Evolutionary conservation across 768 basidiomycete genomes (phyloP).

Genomic region (Nidularia sp.): DNA sequence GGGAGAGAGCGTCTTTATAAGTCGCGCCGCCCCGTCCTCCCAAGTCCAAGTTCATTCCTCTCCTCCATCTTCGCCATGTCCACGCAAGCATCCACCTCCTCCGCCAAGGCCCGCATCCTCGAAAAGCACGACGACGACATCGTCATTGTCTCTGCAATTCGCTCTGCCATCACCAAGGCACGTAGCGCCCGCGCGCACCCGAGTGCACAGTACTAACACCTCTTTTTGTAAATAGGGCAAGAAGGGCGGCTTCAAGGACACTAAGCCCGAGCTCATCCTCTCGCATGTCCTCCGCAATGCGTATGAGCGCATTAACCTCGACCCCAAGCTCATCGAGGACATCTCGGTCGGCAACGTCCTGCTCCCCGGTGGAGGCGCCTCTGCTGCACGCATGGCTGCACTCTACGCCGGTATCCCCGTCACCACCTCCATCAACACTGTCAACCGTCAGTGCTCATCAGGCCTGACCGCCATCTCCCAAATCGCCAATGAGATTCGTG

Average conservation of each 20-base stretch:
- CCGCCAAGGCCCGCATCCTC: constrained; percentile 57
- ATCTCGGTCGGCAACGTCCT: constrained; percentile 87
- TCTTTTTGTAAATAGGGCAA: constrained; percentile 43
- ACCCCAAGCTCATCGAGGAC: constrained; percentile 82
- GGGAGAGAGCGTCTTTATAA: no score
- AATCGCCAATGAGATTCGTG: constrained; percentile 75
- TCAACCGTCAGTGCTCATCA: constrained; percentile 90
- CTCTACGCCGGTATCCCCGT: constrained; percentile 83
- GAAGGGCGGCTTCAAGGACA: constrained; percentile 92
- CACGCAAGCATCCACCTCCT: constrained; percentile 22
- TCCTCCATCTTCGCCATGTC: constrained; percentile 22
- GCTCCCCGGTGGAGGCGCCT: constrained; percentile 81
- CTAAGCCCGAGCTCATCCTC: constrained; percentile 77
- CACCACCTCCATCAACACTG: constrained; percentile 69
- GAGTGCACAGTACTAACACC: constrained; percentile 3
- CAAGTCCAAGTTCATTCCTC: neutral
- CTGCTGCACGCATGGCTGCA: constrained; percentile 80
- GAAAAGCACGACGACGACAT: constrained; percentile 81
- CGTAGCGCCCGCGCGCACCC: constrained; percentile 8
- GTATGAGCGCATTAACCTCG: constrained; percentile 63
- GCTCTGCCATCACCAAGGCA: constrained; percentile 92
- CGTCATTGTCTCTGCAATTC: constrained; percentile 84
- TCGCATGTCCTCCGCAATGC: constrained; percentile 72
- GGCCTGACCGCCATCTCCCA: constrained; percentile 80
- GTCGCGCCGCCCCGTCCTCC: no score